phyloP scores from a whole-genome alignment of 2,329 filamentous ascomycete species.

The Trichothecium roseum region DNA sequence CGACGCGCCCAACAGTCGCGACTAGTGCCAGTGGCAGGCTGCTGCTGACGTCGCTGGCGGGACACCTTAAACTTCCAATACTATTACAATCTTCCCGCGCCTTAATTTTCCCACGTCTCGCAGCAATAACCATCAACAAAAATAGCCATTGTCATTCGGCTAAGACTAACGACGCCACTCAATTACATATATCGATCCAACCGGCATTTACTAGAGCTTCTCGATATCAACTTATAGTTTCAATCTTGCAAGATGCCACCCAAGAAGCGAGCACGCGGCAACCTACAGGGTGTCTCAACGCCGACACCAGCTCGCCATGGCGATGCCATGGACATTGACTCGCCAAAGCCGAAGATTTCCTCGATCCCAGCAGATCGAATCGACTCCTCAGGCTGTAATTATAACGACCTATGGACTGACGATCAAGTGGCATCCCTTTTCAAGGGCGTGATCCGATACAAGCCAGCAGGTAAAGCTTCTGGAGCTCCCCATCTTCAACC shows the following conservation, averaged over 20 bases:
- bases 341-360: slow-evolving; percentile 39
- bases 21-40: too few relatives aligned
- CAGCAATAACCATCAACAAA: too few relatives aligned
- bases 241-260: slow-evolving; percentile 46
- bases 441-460: slow-evolving; percentile 88
- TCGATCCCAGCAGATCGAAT: slow-evolving; percentile 1
- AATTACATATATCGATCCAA: too few relatives aligned
- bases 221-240: background rate
- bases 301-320: slow-evolving; percentile 42
- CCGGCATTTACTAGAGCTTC: too few relatives aligned
- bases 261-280: slow-evolving; percentile 53
- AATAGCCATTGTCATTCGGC: too few relatives aligned
- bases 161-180: too few relatives aligned
- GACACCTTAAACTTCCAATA: too few relatives aligned
- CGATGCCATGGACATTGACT: slow-evolving; percentile 51
- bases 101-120: too few relatives aligned
- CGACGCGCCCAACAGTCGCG: too few relatives aligned
- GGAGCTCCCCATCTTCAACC: background rate
- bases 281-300: slow-evolving; percentile 43
- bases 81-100: too few relatives aligned
- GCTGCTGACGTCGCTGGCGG: too few relatives aligned
- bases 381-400: slow-evolving; percentile 6
- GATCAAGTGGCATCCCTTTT: slow-evolving; percentile 89
- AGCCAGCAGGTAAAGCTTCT: slow-evolving; percentile 67
- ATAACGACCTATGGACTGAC: slow-evolving; percentile 78